Conservation (phyloP, 2,329 filamentous ascomycete genomes). For the Curvularia hawaiiensis region DNA sequence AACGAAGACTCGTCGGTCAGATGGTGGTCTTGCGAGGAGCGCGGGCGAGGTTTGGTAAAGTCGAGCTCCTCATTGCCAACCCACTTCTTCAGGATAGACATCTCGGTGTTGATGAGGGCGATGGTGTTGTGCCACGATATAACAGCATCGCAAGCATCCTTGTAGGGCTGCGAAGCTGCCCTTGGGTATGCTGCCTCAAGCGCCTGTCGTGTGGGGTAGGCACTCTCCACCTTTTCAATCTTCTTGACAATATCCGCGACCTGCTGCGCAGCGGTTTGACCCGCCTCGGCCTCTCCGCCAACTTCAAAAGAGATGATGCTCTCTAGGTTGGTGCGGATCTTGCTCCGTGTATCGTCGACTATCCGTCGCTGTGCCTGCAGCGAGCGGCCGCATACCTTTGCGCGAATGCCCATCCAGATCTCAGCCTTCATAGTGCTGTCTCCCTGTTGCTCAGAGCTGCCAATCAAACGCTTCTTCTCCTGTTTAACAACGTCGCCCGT, state of each 20-base stretch:
- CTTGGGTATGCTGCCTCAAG: conserved; percentile 77
- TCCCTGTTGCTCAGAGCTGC: conserved; percentile 74
- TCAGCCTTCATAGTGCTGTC: conserved; percentile 70
- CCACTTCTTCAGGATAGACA: conserved; percentile 91
- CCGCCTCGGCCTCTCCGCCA: conserved; percentile 88
- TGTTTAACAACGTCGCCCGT: conserved; percentile 97
- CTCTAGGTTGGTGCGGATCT: conserved; percentile 77
- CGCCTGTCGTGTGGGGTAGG: conserved; percentile 81
- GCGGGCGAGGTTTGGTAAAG: conserved; percentile 76
- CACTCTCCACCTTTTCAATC: conserved; percentile 84
- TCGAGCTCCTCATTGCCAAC: conserved; percentile 95
- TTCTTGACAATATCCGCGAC: conserved; percentile 87
- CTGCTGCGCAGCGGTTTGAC: conserved; percentile 85
- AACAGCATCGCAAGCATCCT: conserved; percentile 84
- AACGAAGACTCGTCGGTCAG: conserved; percentile 91
- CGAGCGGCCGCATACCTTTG: conserved; percentile 82
- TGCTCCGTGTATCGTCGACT: conserved; percentile 80
- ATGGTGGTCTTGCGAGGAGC: conserved; percentile 71
- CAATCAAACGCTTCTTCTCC: conserved; percentile 94
- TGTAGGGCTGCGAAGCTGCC: conserved; percentile 76
- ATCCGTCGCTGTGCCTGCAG: conserved; percentile 84
- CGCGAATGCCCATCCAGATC: conserved; percentile 86
- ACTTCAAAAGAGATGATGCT: conserved; percentile 93
- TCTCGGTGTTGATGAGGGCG: conserved; percentile 91
- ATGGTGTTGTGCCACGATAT: conserved; percentile 98